These are phyloP conservation scores for Cystobasidium onofrii DNA, from an alignment of 768 basidiomycete genomes.

Conservation along the genomic window DNA sequence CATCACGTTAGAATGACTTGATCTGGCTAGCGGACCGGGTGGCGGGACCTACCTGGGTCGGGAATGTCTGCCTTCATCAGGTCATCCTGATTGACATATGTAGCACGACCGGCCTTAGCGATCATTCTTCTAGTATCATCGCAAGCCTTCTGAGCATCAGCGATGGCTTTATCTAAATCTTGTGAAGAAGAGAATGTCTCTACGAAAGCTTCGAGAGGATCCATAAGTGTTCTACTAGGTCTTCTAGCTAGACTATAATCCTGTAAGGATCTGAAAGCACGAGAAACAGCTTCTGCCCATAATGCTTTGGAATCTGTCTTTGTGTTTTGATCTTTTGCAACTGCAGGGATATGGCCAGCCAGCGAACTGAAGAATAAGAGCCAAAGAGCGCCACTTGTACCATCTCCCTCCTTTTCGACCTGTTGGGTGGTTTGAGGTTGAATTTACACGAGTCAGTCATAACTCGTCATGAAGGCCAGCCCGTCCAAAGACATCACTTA, in stretches of 20 bases:
- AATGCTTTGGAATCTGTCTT: slow-evolving; percentile 34
- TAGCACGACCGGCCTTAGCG: slow-evolving; percentile 48
- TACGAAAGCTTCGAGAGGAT: slow-evolving; percentile 48
- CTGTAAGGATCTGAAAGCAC: slow-evolving; percentile 41
- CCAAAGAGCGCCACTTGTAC: slow-evolving; percentile 19
- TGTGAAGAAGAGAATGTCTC: slow-evolving; percentile 42
- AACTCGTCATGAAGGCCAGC: too few relatives aligned
- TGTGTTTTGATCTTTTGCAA: neutral
- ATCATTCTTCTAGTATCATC: slow-evolving; percentile 47
- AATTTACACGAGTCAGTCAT: too few relatives aligned
- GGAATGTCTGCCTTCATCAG: slow-evolving; percentile 46
- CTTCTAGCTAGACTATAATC: slow-evolving; percentile 47
- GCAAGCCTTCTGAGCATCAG: slow-evolving; percentile 42
- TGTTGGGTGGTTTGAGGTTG: neutral
- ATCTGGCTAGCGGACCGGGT: too few relatives aligned
- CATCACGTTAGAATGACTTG: too few relatives aligned
- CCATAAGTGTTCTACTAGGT: slow-evolving; percentile 48
- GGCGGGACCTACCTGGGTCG: slow-evolving; percentile 45
- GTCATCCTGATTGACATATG: slow-evolving; percentile 47
- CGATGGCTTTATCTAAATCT: slow-evolving; percentile 38
- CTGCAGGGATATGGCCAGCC: slow-evolving; percentile 38
- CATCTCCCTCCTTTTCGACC: slow-evolving; percentile 32
- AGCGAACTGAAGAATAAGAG: slow-evolving; percentile 40
- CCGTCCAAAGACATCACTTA: neutral
- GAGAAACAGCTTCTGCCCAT: slow-evolving; percentile 37